These are phyloP conservation scores for Solanum chacoense DNA, from an alignment of 305 asterid species.

Conservation along the genomic window DNA sequence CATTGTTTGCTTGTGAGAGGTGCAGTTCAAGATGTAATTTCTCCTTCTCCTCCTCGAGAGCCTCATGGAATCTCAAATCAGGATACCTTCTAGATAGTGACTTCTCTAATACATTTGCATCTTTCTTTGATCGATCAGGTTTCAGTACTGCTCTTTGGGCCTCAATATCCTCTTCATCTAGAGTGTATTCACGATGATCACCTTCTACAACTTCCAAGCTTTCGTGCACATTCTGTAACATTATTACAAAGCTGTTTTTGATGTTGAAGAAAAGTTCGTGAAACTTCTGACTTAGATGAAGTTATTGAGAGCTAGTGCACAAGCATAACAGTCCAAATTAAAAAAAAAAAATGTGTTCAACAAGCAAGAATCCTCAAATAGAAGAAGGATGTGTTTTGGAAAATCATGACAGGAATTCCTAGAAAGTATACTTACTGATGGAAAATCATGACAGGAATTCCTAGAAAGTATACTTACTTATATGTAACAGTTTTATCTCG, in stretches of 20 bases:
- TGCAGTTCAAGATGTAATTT: constrained; percentile 7
- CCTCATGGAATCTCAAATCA: not conserved
- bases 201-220: constrained; percentile 8
- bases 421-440: not conserved
- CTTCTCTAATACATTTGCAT: constrained; percentile 11
- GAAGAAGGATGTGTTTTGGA: not conserved
- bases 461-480: not conserved
- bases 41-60: constrained; percentile 12
- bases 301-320: not conserved
- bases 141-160: not conserved
- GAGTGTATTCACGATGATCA: constrained; percentile 3
- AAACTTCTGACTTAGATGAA: not conserved
- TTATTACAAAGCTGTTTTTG: not conserved
- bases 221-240: constrained; percentile 2
- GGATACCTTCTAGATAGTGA: constrained; percentile 12
- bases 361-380: not conserved
- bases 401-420: not conserved
- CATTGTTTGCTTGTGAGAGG: not conserved
- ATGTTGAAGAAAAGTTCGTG: not conserved
- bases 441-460: not conserved
- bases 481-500: not conserved
- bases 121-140: constrained; percentile 13
- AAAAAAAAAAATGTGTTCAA: not conserved
- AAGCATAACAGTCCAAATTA: not conserved
- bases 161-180: constrained; percentile 6